These are phyloP conservation scores for Urochloa ruziziensis DNA, from an alignment of 176 grass and related monocot genomes.

Conservation along the genomic window DNA sequence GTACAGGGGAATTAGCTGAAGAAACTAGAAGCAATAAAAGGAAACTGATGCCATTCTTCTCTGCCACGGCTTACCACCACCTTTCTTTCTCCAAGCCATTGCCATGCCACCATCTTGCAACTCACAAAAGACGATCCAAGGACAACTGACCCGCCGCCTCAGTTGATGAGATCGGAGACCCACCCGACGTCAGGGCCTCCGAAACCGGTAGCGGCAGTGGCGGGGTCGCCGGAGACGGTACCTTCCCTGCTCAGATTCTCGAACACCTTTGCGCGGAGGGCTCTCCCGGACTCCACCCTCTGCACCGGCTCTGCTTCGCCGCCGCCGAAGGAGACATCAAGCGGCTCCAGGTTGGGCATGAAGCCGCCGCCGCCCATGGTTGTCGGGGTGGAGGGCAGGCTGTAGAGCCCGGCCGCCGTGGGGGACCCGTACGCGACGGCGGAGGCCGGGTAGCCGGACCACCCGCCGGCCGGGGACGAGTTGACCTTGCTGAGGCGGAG, in stretches of 20 bases:
- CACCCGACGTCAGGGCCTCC: constrained; percentile 62
- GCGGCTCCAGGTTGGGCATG: constrained; percentile 30
- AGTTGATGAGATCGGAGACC: constrained; percentile 83
- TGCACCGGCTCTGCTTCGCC: constrained; percentile 46
- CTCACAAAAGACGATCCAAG: not conserved
- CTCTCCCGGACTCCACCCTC: constrained; percentile 85
- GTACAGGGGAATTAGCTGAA: constrained; percentile 39
- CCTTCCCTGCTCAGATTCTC: constrained; percentile 68
- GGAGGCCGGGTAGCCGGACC: constrained; percentile 25
- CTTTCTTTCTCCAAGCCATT: not conserved
- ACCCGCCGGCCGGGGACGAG: constrained; percentile 47
- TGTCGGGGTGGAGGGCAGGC: constrained; percentile 58
- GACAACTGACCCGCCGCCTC: not conserved
- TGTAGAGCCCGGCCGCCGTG: constrained; percentile 43
- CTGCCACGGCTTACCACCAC: not conserved
- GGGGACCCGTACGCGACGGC: constrained; percentile 39
- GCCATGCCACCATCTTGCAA: not conserved
- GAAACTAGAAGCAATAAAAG: constrained; percentile 27
- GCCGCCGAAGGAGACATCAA: constrained; percentile 34
- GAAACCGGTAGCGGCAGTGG: not conserved
- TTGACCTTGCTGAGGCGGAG: constrained; percentile 62
- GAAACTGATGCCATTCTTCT: not conserved
- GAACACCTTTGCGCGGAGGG: constrained; percentile 67
- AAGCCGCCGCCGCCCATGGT: not conserved
- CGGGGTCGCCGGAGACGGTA: not conserved